Evolutionary conservation across 1,284 basidiomycete species (phyloP), one percentile per base, ranked within the genome.

Genomic region (Naganishia liquefaciens): DNA sequence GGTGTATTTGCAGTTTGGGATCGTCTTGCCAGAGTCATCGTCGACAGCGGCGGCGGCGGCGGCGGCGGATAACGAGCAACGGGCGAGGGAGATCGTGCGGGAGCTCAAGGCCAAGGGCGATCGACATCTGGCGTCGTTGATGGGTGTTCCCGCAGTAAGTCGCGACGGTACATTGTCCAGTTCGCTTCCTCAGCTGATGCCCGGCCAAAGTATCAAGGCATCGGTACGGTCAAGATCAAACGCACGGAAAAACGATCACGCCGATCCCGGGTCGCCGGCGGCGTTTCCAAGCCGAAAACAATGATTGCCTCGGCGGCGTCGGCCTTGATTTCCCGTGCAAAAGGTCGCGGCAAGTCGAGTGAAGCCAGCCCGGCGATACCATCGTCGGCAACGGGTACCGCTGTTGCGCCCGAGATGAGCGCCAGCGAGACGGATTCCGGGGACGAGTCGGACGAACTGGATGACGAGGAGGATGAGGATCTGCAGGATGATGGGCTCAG

Each of bases 191-290:
- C 6, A 27, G 53, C 39, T 30, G 5, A 3, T 63, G 46, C 49
- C 25, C 27, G 11, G n/a, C n/a, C n/a, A 21, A 73, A 93, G 91
- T 91, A 91, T 21, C 86, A 90, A 78, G 90, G 92, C 19, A 88
- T 95, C 42, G 93, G 92, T 55, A 95, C 92, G 0, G 81, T 92
- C 62, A 75, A 76, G 68, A 75, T 66, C 9, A 66, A 61, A 40
- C 51, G 44, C 30, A 55, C 37, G 11, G 51, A 39, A n/a, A 63
- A 47, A 54, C 51, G 52, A 27, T 27, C 47, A 19, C 51, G 30
- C 15, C 49, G 28, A 17, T 27, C 27, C 15, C 19, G 28, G 28
- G 28, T 53, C 17, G 30, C 51, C 27, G 51, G 30, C 51, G 51
- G 51, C 33, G 51, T 37, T 1, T 30, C 51, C 6, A 53, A 53